Evolutionary conservation across 768 basidiomycete genomes (phyloP).

Genomic region (Rhizopogon vesiculosus): DNA sequence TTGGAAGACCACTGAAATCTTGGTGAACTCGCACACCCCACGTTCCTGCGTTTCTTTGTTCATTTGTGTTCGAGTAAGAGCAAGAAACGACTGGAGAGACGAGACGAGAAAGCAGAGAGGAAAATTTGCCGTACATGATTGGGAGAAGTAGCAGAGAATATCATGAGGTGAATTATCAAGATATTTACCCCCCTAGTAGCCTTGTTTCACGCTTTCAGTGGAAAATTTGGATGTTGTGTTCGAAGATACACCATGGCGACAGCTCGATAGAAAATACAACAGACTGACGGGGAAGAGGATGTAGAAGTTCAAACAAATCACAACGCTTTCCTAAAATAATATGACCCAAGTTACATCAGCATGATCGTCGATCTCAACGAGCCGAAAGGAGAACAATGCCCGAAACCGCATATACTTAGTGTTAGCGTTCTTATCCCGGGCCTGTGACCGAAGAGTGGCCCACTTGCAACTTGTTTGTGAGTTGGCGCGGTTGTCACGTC

Average conservation of each 20-base stretch:
- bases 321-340: neutral
- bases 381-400: too few species aligned
- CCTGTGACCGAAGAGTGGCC: too few species aligned
- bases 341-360: too few species aligned
- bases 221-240: neutral
- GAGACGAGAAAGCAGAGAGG: conserved; percentile 15
- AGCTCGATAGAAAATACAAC: neutral
- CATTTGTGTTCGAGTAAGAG: neutral
- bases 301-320: neutral
- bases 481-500: too few species aligned
- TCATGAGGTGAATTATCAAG: conserved; percentile 1
- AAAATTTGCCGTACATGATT: conserved; percentile 2
- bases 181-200: conserved; percentile 14
- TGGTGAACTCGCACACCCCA: conserved; percentile 21
- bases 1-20: conserved; percentile 20
- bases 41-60: conserved; percentile 10
- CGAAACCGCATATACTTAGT: too few species aligned
- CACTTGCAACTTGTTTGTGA: too few species aligned
- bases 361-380: too few species aligned
- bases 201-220: conserved; percentile 11
- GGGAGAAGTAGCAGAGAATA: neutral
- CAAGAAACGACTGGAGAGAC: conserved; percentile 1
- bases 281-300: neutral
- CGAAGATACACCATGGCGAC: neutral
- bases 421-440: too few species aligned